Evolutionary conservation across 345 rosid species (phyloP), one percentile per base, ranked within the genome.

Genomic region (Moricandia arvensis): DNA sequence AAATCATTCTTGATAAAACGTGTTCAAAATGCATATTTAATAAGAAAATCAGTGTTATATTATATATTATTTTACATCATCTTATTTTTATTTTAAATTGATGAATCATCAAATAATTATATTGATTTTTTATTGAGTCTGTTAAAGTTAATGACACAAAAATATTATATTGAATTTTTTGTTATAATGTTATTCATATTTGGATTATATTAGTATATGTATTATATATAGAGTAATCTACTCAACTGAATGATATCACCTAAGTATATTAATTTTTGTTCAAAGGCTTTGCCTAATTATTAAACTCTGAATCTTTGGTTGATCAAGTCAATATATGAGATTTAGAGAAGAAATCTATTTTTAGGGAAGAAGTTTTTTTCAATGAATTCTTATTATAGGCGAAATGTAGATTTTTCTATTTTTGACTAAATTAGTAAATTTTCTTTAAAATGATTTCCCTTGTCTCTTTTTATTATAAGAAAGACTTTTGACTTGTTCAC

Each of bases 401-500:
- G 30, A 30, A 62, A 15, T 30, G 27, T 33, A 54, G 31, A n/a
- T 55, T 72, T 63, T 16, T 26, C 63, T 54, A 15, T 41, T 51
- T 47, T 66, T 72, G 72, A 77, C 76, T 77, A 77, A 35, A 63
- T 31, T 77, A 64, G 35, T 65, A 66, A 41, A 43, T 73, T 63
- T 51, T 63, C 69, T 63, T 6, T 18, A 37, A 26, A 17, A 30
- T 45, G 21, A 33, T 49, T 66, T 58, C 29, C 27, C n/a, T 27
- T 35, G 69, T 78, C 27, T n/a, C 3, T 66, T 77, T 64, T 43
- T 53, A n/a, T 47, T 15, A 24, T 35, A 51, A 61, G 77, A 78
- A 78, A 67, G 74, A 73, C 69, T 61, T 72, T 60, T 78, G 74
- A 73, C 66, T 72, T 4, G 69, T 78, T 78, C 81, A 60, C n/a